A percentile compares a stretch with the other conserved stretches of the same genome.
Evolutionary conservation across 2,329 filamentous ascomycete species (phyloP).

Genomic region (Chaetothyriales sp.): DNA sequence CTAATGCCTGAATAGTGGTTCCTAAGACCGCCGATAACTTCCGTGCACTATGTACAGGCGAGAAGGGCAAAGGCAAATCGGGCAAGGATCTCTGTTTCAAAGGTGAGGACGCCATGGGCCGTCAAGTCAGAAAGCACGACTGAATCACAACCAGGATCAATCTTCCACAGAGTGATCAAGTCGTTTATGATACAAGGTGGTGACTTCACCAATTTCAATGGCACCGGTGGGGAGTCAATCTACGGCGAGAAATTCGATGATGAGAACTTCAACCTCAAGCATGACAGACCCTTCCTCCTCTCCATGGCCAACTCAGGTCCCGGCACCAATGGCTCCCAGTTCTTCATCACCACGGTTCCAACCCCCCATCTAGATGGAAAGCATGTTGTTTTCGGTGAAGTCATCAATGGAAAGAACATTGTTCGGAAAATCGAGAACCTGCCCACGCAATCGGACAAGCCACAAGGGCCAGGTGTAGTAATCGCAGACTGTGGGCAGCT

Average conservation of each 20-base stretch:
- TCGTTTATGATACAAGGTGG: slow-evolving; percentile 98
- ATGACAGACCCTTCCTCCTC: slow-evolving; percentile 82
- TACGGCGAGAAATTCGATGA: slow-evolving; percentile 96
- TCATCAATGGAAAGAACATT: slow-evolving; percentile 81
- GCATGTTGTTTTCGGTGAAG: slow-evolving; percentile 94
- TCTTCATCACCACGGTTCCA: slow-evolving; percentile 93
- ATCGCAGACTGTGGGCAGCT: slow-evolving; percentile 83
- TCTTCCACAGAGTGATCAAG: slow-evolving; percentile 95
- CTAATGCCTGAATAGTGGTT: slow-evolving; percentile 44
- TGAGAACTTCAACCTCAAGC: slow-evolving; percentile 86
- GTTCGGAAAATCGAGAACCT: slow-evolving; percentile 83
- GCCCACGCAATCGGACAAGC: slow-evolving; percentile 59
- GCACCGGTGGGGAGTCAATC: slow-evolving; percentile 91
- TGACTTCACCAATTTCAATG: slow-evolving; percentile 90
- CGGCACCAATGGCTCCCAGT: slow-evolving; percentile 90
- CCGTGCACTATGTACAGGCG: slow-evolving; percentile 81
- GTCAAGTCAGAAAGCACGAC: slow-evolving; percentile 1
- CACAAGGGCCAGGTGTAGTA: slow-evolving; percentile 57
- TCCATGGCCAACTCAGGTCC: slow-evolving; percentile 98
- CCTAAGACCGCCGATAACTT: slow-evolving; percentile 97
- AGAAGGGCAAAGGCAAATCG: slow-evolving; percentile 70
- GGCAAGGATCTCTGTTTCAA: slow-evolving; percentile 89
- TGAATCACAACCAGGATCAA: slow-evolving; percentile 43
- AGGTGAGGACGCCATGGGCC: slow-evolving; percentile 27
- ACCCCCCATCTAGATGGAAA: slow-evolving; percentile 92